Conservation (phyloP, 106 monocot species). For the Chionographis japonica region DNA sequence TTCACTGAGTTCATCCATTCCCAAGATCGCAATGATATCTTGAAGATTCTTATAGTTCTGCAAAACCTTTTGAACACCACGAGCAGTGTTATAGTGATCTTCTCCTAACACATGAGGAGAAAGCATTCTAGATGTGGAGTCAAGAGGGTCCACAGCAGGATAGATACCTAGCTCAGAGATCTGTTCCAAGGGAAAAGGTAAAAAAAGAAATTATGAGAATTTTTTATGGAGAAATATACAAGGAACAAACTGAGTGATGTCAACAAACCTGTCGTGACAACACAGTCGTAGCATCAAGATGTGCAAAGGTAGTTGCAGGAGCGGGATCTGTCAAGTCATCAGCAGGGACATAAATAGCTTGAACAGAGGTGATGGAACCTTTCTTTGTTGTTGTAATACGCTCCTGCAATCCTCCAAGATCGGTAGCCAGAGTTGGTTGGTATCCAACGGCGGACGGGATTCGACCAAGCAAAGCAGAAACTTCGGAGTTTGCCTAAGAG, state of each 20-base stretch:
- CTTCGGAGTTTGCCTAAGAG: conserved; percentile 65
- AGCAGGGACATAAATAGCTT: conserved; percentile 82
- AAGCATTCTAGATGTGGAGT: conserved; percentile 69
- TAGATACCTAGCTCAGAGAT: conserved; percentile 74
- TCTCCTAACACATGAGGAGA: conserved; percentile 58
- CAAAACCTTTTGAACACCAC: conserved; percentile 74
- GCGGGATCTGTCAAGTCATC: conserved; percentile 85
- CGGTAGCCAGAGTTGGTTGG: conserved; percentile 70
- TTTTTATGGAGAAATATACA: too few species aligned
- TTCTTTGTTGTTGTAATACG: conserved; percentile 74
- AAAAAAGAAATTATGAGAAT: neutral
- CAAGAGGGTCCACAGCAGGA: conserved; percentile 68
- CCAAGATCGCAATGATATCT: conserved; percentile 73
- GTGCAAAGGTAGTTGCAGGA: conserved; percentile 73
- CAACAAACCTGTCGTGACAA: conserved; percentile 55
- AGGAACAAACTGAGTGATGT: too few species aligned
- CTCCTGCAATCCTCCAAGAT: conserved; percentile 78
- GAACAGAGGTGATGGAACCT: conserved; percentile 77
- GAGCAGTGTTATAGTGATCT: conserved; percentile 68
- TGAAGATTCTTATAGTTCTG: conserved; percentile 82
- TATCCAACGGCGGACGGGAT: conserved; percentile 76
- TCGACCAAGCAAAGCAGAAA: conserved; percentile 75
- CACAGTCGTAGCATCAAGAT: conserved; percentile 82
- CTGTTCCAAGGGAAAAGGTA: conserved; percentile 8
- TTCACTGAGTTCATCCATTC: conserved; percentile 79